Conservation (phyloP, 345 rosid genomes). For the Iberis pinnata region DNA sequence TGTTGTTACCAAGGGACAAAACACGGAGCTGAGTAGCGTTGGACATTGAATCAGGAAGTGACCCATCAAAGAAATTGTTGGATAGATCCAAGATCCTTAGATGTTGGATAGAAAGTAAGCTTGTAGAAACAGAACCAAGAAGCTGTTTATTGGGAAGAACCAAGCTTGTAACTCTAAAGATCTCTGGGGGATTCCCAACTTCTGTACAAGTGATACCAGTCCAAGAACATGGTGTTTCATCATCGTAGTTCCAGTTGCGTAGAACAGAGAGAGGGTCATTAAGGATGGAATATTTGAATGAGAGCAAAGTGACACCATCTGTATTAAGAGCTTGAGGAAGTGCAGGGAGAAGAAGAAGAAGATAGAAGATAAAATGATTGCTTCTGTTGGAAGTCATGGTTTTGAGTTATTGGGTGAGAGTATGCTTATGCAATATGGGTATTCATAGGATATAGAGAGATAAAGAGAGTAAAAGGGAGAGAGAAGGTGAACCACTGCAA, state of each 20-base stretch:
- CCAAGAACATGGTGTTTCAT: conserved; percentile 63
- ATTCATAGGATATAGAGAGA: conserved; percentile 33
- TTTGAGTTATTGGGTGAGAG: conserved; percentile 6
- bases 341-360: conserved; percentile 22
- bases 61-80: conserved; percentile 51
- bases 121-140: conserved; percentile 49
- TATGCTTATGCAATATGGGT: conserved; percentile 10
- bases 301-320: conserved; percentile 58
- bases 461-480: conserved; percentile 11
- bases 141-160: conserved; percentile 49
- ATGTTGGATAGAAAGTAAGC: conserved; percentile 41
- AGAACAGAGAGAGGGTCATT: conserved; percentile 53
- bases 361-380: conserved; percentile 19
- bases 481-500: conserved; percentile 54
- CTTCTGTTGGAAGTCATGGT: conserved; percentile 31
- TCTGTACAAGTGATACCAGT: conserved; percentile 54
- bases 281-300: conserved; percentile 62
- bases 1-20: conserved; percentile 47
- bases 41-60: conserved; percentile 46
- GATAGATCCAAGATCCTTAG: conserved; percentile 59
- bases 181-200: conserved; percentile 34
- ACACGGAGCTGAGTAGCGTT: conserved; percentile 46
- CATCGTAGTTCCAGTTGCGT: conserved; percentile 58
- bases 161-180: conserved; percentile 56
- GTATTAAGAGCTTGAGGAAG: conserved; percentile 44